Base-by-base conservation (phyloP, 1,284 basidiomycete genomes). In the Puccinia triticina region DNA sequence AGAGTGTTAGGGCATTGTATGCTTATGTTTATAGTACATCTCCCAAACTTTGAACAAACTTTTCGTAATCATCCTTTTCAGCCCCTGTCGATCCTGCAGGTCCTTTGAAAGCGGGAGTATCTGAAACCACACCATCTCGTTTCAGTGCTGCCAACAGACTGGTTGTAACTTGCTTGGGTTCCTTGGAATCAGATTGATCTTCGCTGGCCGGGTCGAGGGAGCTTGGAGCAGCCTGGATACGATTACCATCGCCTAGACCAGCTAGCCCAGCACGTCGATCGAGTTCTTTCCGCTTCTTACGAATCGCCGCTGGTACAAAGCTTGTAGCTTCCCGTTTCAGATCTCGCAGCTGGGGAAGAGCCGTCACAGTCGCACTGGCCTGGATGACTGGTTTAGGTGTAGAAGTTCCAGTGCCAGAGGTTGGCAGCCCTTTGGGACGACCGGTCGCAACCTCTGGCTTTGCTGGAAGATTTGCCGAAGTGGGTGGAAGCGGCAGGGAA, bases 331-430 rank as follows among this genome's bases (percentile, higher is more conserved):
- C 86, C 34, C 85, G 85, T 77, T 85, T 85, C 29, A 86, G 81
- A 77, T 86, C 85, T 29, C 86, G 86, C 59, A 87, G 78, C 72
- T 86, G 85, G 2, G 86, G 86, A 43, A 84, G 84, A 18, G 86
- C 85, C 16, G 84, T 84, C 43, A 87, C 82, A 21, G 84, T 83
- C 8, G 83, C 83, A 53, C 83, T 82, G 73, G 82, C 43, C 26
- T 81, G 79, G 29, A 81, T 34, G 23, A n/a, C 10, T 37, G 79
- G 40, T 34, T 50, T 46, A 16, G 43, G 43, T 18, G 34, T 29
- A 64, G 50, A 18, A 37, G 50, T 4, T 23, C 7, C 50, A 32
- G 69, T 64, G 37, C 23, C 29, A n/a, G 64, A 46, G n/a, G 43
- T 61, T 11, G 75, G 43, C 11, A 40, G 16, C 43, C 18, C 29